These are phyloP conservation scores for Diospyros kaki DNA, from an alignment of 148 eudicot species.

Conservation along the genomic window DNA sequence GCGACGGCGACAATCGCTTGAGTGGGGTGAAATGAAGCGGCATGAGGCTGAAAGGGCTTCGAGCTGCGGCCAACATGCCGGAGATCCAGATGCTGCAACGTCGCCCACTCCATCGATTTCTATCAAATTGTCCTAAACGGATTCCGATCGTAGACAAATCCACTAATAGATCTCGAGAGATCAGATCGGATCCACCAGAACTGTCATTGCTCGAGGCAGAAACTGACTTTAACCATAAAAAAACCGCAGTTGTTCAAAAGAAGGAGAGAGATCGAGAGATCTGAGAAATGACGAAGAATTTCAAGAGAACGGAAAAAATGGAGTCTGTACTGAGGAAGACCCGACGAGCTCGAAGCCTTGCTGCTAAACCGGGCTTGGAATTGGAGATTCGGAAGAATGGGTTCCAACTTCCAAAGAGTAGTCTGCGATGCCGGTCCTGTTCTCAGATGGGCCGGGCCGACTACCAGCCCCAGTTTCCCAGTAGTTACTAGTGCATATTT, in stretches of 20 bases:
- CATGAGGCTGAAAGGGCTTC: constrained; percentile 87
- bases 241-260: neutral
- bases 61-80: constrained; percentile 91
- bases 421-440: too few species aligned
- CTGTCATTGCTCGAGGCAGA: neutral
- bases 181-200: constrained; percentile 1
- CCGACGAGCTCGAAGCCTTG: neutral
- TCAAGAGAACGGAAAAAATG: neutral
- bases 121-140: constrained; percentile 5
- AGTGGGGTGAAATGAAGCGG: constrained; percentile 86
- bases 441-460: too few species aligned
- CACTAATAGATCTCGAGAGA: neutral
- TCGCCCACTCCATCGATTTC: constrained; percentile 84
- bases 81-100: constrained; percentile 91
- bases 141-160: constrained; percentile 4
- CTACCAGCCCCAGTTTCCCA: too few species aligned
- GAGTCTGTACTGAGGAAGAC: neutral
- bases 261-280: neutral
- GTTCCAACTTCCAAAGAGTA: too few species aligned
- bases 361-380: neutral
- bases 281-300: neutral
- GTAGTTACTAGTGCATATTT: too few species aligned
- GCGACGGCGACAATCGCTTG: constrained; percentile 79
- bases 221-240: neutral
- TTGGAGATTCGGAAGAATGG: neutral